Percentiles rank a stretch among this genome's conserved stretches.
Evolutionary conservation across 164 flowering plant genomes (phyloP).

Genomic region (Chloranthus sessilifolius): DNA sequence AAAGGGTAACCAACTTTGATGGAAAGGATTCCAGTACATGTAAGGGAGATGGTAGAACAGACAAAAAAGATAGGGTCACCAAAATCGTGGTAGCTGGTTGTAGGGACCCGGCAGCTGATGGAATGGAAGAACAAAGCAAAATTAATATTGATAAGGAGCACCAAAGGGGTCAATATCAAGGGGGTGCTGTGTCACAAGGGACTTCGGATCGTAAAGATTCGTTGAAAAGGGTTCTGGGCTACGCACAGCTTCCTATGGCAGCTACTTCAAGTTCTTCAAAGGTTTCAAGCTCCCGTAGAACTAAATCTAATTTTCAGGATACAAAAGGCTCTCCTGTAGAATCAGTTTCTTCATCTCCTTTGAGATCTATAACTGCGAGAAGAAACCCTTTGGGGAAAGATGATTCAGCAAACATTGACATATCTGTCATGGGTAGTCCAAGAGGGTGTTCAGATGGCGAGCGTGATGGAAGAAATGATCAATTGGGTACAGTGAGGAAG

Average conservation of each 20-base stretch:
- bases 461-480: slow-evolving; percentile 38
- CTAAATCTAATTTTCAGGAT: slow-evolving; percentile 49
- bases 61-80: slow-evolving; percentile 18
- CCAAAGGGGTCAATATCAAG: slow-evolving; percentile 21
- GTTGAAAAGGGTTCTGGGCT: slow-evolving; percentile 43
- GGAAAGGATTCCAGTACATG: slow-evolving; percentile 24
- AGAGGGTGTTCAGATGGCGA: slow-evolving; percentile 46
- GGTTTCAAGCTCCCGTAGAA: slow-evolving; percentile 69
- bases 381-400: slow-evolving; percentile 32
- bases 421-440: slow-evolving; percentile 27
- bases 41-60: slow-evolving; percentile 24
- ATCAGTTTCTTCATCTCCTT: slow-evolving; percentile 94
- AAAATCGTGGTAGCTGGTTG: slow-evolving; percentile 14
- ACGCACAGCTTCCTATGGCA: slow-evolving; percentile 43
- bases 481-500: slow-evolving; percentile 29
- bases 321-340: slow-evolving; percentile 86
- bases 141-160: slow-evolving; percentile 20
- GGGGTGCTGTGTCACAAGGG: slow-evolving; percentile 21
- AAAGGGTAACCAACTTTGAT: slow-evolving; percentile 23
- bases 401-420: slow-evolving; percentile 27
- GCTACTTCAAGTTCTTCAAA: slow-evolving; percentile 94
- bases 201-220: slow-evolving; percentile 39
- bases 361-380: slow-evolving; percentile 37
- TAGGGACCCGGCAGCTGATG: slow-evolving; percentile 20
- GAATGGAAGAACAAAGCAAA: slow-evolving; percentile 19